These are phyloP conservation scores for Penicillium coffeae DNA, from an alignment of 495 filamentous ascomycete species.

Conservation along the genomic window DNA sequence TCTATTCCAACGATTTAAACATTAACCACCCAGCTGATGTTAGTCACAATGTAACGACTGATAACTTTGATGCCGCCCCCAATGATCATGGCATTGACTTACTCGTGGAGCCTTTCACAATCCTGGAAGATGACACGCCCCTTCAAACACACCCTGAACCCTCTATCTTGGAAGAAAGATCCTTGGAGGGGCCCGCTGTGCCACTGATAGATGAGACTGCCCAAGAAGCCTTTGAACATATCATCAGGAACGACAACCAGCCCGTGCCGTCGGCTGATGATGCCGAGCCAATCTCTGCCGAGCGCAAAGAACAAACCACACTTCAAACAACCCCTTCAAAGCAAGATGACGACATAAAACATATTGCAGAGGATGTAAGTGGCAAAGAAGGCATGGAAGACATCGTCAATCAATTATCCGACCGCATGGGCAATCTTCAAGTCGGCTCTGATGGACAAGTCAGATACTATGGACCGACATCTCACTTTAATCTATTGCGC, in stretches of 20 bases:
- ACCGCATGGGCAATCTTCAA: slow-evolving; percentile 30
- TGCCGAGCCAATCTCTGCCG: no score
- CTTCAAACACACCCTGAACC: neutral
- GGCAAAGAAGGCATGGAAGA: slow-evolving; percentile 7
- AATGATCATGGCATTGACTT: neutral
- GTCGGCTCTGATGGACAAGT: slow-evolving; percentile 24
- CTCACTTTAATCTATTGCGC: slow-evolving; percentile 18
- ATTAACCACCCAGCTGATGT: neutral
- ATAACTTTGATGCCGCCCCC: neutral
- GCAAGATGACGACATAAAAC: no score
- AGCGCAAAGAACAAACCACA: no score
- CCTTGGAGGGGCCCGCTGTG: no score
- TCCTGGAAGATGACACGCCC: neutral
- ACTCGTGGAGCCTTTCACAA: neutral
- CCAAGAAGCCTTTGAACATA: neutral
- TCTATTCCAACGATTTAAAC: neutral
- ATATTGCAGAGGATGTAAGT: neutral
- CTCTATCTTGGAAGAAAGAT: no score
- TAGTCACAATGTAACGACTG: neutral
- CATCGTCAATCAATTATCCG: slow-evolving; percentile 6
- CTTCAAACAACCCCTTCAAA: no score
- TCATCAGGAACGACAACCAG: no score
- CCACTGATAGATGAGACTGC: no score
- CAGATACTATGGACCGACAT: slow-evolving; percentile 27
- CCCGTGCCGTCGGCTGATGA: no score